Conservation (phyloP, 306 rosid genomes). For the Luffa acutangula region DNA sequence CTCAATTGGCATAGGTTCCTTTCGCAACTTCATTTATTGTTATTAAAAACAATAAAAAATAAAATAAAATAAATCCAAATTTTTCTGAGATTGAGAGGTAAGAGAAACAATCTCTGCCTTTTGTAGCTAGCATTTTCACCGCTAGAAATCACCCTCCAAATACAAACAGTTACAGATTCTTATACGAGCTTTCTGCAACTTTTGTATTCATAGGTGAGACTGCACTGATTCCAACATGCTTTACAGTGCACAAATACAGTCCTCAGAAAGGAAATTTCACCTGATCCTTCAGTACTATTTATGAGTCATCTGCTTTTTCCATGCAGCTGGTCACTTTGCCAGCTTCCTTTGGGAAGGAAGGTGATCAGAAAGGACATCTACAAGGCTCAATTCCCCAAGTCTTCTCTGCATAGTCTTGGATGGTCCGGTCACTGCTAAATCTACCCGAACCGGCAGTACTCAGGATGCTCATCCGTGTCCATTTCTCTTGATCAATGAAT, state of each 20-base stretch:
- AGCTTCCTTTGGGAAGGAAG: not conserved
- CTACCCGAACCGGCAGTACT: constrained; percentile 58
- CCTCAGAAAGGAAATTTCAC: not conserved
- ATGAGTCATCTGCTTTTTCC: not conserved
- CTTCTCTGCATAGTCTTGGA: constrained; percentile 49
- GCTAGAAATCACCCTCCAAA: not conserved
- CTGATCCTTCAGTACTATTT: not conserved
- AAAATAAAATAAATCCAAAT: no score
- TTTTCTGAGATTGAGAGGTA: not conserved
- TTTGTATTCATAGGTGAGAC: not conserved
- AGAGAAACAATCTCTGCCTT: not conserved
- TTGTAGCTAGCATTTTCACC: not conserved
- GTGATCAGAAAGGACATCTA: constrained; percentile 43
- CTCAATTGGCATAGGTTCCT: no score
- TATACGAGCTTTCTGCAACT: not conserved
- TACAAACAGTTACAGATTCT: not conserved
- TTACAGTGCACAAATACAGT: not conserved
- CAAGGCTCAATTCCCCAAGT: constrained; percentile 65
- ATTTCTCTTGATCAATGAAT: constrained; percentile 42
- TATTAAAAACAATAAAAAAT: no score
- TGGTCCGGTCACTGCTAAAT: constrained; percentile 67
- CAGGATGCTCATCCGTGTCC: constrained; percentile 65
- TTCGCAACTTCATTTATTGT: no score
- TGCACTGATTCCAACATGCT: not conserved
- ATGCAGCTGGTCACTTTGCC: not conserved